phyloP scores from a whole-genome alignment of 129 eudicot genomes.

The Flaveria linearis region DNA sequence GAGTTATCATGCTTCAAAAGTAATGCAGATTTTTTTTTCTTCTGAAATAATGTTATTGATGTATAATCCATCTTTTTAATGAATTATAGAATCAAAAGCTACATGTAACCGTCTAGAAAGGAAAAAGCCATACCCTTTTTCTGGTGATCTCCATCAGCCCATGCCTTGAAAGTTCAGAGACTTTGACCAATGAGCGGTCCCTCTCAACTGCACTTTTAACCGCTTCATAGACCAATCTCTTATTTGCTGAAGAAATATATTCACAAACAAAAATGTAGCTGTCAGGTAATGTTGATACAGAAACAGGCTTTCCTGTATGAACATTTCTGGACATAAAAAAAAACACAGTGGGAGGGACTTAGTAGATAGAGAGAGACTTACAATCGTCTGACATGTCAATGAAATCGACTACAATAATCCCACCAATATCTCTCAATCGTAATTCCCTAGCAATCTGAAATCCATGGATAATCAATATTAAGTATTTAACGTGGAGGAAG shows the following conservation, averaged over 20 bases:
- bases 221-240: constrained; percentile 81
- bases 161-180: constrained; percentile 83
- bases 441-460: constrained; percentile 95
- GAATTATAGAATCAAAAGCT: constrained; percentile 1
- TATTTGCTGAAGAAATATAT: constrained; percentile 60
- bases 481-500: background rate
- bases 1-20: background rate
- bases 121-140: constrained; percentile 62
- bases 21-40: background rate
- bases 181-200: constrained; percentile 84
- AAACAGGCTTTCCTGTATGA: constrained; percentile 19
- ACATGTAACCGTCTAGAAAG: background rate
- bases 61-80: background rate
- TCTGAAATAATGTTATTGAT: background rate
- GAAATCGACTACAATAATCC: constrained; percentile 91
- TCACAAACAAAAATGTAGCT: background rate
- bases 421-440: constrained; percentile 93
- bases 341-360: background rate
- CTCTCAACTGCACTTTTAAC: constrained; percentile 83
- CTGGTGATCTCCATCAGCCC: constrained; percentile 98
- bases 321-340: background rate
- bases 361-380: constrained; percentile 41
- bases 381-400: constrained; percentile 89
- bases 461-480: constrained; percentile 5
- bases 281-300: constrained; percentile 24